Percentiles rank a stretch among this genome's conserved stretches.
phyloP scores from a whole-genome alignment of 129 eudicot species.

The Gnaphalium uliginosum region DNA sequence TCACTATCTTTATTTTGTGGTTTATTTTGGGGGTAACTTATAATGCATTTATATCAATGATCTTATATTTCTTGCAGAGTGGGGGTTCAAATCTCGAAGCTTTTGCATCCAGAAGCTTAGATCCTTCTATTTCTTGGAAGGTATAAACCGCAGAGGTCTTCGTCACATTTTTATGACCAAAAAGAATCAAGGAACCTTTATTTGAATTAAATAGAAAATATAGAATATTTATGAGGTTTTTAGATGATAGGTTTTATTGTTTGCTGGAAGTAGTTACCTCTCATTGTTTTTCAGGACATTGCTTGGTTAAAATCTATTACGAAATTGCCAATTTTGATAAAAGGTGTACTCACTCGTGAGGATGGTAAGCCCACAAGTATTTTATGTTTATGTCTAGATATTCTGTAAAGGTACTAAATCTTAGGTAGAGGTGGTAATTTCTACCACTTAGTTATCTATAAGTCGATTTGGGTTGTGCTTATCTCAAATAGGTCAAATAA shows the following conservation, averaged over 20 bases:
- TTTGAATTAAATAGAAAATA: neutral
- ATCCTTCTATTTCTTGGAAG: slow-evolving; percentile 81
- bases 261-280: neutral
- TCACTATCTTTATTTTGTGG: neutral
- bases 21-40: neutral
- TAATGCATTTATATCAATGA: neutral
- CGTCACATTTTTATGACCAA: neutral
- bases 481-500: neutral
- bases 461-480: neutral
- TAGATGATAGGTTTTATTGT: neutral
- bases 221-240: neutral
- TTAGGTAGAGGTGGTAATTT: neutral
- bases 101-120: slow-evolving; percentile 47
- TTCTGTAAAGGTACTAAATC: neutral
- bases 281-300: slow-evolving; percentile 60
- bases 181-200: neutral
- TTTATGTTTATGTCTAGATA: slow-evolving; percentile 14
- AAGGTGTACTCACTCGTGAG: slow-evolving; percentile 73
- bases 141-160: slow-evolving; percentile 31
- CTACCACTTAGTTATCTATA: neutral
- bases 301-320: slow-evolving; percentile 77
- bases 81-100: slow-evolving; percentile 78
- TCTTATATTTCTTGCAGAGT: slow-evolving; percentile 44
- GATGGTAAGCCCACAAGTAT: slow-evolving; percentile 57
- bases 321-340: slow-evolving; percentile 69